phyloP scores from a whole-genome alignment of 2,329 filamentous ascomycete genomes.

The Gnomoniopsis smithogilvyi region DNA sequence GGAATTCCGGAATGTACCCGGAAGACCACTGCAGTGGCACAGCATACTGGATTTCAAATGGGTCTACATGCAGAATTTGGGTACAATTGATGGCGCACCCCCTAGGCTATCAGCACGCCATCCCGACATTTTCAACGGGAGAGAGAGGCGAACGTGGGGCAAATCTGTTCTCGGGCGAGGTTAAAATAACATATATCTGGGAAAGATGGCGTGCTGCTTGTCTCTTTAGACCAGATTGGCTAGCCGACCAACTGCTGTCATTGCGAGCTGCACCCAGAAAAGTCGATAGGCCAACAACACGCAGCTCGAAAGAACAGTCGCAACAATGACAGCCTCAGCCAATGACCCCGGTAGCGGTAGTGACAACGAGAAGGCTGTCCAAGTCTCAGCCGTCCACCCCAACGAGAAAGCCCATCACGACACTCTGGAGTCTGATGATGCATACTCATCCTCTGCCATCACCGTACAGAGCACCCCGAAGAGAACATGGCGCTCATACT shows the following conservation, averaged over 20 bases:
- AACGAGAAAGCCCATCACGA: not conserved
- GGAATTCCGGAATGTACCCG: no score
- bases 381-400: not conserved
- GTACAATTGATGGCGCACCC: not conserved
- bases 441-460: not conserved
- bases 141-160: not conserved
- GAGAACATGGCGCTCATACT: slow-evolving; percentile 41
- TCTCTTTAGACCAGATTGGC: not conserved
- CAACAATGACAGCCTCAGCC: not conserved
- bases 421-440: not conserved
- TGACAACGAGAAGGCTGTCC: not conserved
- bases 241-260: not conserved
- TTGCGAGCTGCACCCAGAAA: not conserved
- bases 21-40: not conserved
- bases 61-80: not conserved
- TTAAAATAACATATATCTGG: slow-evolving; percentile 1
- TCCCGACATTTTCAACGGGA: not conserved
- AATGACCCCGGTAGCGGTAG: not conserved
- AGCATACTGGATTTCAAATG: not conserved
- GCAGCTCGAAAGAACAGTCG: not conserved
- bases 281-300: not conserved
- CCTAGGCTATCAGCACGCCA: slow-evolving; percentile 7
- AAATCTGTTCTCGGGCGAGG: not conserved
- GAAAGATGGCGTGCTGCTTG: slow-evolving; percentile 1
- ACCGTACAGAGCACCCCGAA: slow-evolving; percentile 28